Evolutionary conservation across 495 filamentous ascomycete genomes (phyloP), one percentile per base, ranked within the genome.

Genomic region (Hyaloscypha hepaticicola): DNA sequence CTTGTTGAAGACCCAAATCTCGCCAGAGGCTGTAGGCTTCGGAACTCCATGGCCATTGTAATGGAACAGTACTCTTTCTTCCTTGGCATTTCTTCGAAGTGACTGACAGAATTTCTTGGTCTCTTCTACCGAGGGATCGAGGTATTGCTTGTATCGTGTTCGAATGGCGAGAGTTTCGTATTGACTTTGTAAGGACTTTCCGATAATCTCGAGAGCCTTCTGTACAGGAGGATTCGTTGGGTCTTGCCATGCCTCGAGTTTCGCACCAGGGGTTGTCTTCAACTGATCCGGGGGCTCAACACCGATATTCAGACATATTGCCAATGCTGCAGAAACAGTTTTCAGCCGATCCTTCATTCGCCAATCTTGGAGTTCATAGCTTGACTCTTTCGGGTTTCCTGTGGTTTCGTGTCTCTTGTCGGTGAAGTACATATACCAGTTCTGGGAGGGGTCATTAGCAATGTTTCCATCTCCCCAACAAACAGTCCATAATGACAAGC

Each of bases 41-140:
- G 95, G 95, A n/a, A 99, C 95, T 25, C 95, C 95, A 74, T 99
- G 95, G 27, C 95, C 95, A 69, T 99, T 99, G 80, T 98, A 99
- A 74, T 99, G 95, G 70, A 98, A 92, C 5, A 99, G 81, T 5
- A 98, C 90, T 31, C 95, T 82, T 76, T 99, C 95, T 58, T 97
- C 93, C 75, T 96, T 96, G 29, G 96, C 94, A 72, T 93, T 97
- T 26, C 92, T 83, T 11, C 95, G 85, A 19, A 97, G 79, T 0
- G 90, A 94, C 50, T 90, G 87, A 74, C 93, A 95, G 76, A 97
- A 98, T 69, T 93, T 94, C 77, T 95, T 94, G 1, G 93, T 96
- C 73, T 98, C 96, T 64, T 99, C 95, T 2, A 96, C 91, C 0
- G 93, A 97, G 1, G 96, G 95, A 69, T 99, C 95, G 25, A 97